Base-by-base conservation (phyloP, 2,329 filamentous ascomycete genomes). In the Colletotrichum orbiculare region DNA sequence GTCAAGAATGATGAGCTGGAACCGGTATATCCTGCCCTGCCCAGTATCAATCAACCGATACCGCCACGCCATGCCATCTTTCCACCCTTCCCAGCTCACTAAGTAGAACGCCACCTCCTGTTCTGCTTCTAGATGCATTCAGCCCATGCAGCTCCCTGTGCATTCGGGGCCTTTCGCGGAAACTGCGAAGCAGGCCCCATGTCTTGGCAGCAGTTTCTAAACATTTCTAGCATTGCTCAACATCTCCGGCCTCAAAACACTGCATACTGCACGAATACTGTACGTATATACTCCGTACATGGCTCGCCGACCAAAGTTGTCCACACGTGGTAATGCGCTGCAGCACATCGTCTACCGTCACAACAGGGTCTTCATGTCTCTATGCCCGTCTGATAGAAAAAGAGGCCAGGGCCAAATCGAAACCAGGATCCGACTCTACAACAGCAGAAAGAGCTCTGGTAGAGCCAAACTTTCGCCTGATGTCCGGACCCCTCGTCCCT, bases 111-210 rank as follows among this genome's bases (percentile, higher is more conserved):
- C 42, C 41, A 38, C 35, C 58, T 62, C 63, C 37, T 25, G 48
- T 48, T 43, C 38, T 43, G 63, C 59, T 63, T 66, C 63, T 53
- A 66, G 63, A 66, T 63, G 59, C 63, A 50, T 62, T 56, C 58
- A 37, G 58, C 46, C 55, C 43, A 49, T 64, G 61, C 48, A 64
- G n/a, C 49, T 50, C 13, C 47, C 42, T 25, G 37, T 46, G 33
- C 41, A 8, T 15, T 52, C 17, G 38, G 47, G 46, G 53, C 46
- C 60, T 33, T 53, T 54, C 38, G 48, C 49, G 42, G 50, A 34
- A 45, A 64, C 34, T 34, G 50, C 45, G 17, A 17, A 35, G 61
- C 34, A 42, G 11, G 41, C 33, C 49, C 49, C 13, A 50, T 25
- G 38, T 60, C 57, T 59, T 64, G 61, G 43, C 60, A 34, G 8